phyloP scores from a whole-genome alignment of 768 basidiomycete genomes.

The Leccinum broughii region DNA sequence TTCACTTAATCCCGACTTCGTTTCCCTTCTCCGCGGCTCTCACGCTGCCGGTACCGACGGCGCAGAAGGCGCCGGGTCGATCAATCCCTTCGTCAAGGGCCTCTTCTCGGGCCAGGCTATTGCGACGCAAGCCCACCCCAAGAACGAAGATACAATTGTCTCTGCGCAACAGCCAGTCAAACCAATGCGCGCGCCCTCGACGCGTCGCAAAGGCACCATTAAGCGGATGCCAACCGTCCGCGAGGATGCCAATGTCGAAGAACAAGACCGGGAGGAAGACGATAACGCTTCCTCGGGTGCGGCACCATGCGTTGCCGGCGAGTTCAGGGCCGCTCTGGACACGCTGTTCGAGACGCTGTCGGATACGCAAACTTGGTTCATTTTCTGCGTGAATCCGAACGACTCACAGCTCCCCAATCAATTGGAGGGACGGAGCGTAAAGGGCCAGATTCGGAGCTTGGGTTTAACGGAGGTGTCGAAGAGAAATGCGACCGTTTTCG shows the following conservation, averaged over 20 bases:
- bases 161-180: slow-evolving; percentile 91
- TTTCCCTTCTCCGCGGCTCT: slow-evolving; percentile 79
- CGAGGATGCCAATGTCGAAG: slow-evolving; percentile 7
- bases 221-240: slow-evolving; percentile 49
- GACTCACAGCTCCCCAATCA: slow-evolving; percentile 95
- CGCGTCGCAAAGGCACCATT: slow-evolving; percentile 73
- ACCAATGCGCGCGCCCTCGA: slow-evolving; percentile 93
- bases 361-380: slow-evolving; percentile 88
- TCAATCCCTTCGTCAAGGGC: slow-evolving; percentile 89
- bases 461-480: slow-evolving; percentile 79
- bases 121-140: slow-evolving; percentile 88
- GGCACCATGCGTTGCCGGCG: too few relatives aligned
- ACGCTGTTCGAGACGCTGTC: slow-evolving; percentile 81
- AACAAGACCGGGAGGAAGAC: too few relatives aligned
- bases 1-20: slow-evolving; percentile 89
- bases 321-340: too few relatives aligned
- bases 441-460: slow-evolving; percentile 84
- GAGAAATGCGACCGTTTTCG: slow-evolving; percentile 65
- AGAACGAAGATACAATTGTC: slow-evolving; percentile 94
- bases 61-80: slow-evolving; percentile 72
- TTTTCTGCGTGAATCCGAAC: slow-evolving; percentile 94
- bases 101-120: slow-evolving; percentile 88
- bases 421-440: slow-evolving; percentile 87
- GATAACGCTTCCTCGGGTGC: too few relatives aligned
- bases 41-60: slow-evolving; percentile 37